Percentiles rank a stretch among this genome's conserved stretches.
Conservation (phyloP, 2,329 filamentous ascomycete species). For the Metarhizium humberi region DNA sequence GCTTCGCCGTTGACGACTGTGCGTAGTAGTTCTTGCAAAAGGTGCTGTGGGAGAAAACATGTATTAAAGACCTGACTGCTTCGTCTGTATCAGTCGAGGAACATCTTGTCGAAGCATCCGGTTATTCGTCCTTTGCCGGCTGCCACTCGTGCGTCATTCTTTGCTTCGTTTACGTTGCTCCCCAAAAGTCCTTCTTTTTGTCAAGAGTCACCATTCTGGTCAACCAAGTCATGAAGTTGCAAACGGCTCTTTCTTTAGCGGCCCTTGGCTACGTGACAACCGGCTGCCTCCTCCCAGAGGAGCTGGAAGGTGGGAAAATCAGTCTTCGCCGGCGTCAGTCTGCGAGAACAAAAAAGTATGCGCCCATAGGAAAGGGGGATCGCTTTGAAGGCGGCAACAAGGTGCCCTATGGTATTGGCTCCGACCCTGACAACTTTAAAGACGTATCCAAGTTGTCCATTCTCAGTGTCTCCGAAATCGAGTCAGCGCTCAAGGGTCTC, state of each 20-base stretch:
- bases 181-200: too few species aligned
- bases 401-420: slow-evolving; percentile 21
- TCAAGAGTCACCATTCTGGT: too few species aligned
- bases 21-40: too few species aligned
- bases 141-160: too few species aligned
- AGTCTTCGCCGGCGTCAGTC: neutral
- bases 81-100: too few species aligned
- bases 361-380: slow-evolving; percentile 31
- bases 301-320: slow-evolving; percentile 12
- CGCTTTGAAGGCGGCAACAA: slow-evolving; percentile 29
- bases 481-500: slow-evolving; percentile 33
- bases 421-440: slow-evolving; percentile 25
- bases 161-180: too few species aligned
- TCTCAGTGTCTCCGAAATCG: slow-evolving; percentile 35
- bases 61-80: too few species aligned
- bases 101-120: too few species aligned
- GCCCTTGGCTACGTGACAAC: slow-evolving; percentile 13
- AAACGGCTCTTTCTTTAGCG: slow-evolving; percentile 9
- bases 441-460: slow-evolving; percentile 19
- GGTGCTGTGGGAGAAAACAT: too few species aligned
- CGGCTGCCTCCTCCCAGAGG: slow-evolving; percentile 29
- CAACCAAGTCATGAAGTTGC: slow-evolving; percentile 18
- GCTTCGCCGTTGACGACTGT: too few species aligned
- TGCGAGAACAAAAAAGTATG: neutral
- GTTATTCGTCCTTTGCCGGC: too few species aligned